phyloP scores from a whole-genome alignment of 202 grass and related monocot genomes.

The Panicum hallii region DNA sequence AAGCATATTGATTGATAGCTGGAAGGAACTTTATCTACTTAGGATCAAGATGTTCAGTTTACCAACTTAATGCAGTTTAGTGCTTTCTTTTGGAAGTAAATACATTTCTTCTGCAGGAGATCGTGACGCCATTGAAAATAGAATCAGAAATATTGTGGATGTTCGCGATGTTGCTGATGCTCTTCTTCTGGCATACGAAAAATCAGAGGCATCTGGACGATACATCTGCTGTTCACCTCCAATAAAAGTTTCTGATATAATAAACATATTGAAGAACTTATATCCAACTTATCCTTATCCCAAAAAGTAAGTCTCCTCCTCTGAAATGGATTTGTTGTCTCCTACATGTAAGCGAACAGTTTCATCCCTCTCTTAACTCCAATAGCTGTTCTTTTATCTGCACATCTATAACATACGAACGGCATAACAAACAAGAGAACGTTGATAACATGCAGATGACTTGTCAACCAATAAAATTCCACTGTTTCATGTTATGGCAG shows the following conservation, averaged over 20 bases:
- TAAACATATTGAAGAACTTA: slow-evolving; percentile 56
- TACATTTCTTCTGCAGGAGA: slow-evolving; percentile 47
- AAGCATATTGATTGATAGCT: not conserved
- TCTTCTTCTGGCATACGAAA: slow-evolving; percentile 69
- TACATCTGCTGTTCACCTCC: slow-evolving; percentile 55
- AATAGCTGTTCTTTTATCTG: not conserved
- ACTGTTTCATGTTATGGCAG: not conserved
- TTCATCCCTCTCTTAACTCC: not conserved
- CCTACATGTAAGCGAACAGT: not conserved
- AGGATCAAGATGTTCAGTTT: not conserved
- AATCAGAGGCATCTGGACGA: slow-evolving; percentile 58
- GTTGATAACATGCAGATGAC: not conserved
- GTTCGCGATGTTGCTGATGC: slow-evolving; percentile 73
- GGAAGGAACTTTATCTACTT: not conserved
- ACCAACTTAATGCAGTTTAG: not conserved
- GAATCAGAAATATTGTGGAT: slow-evolving; percentile 56
- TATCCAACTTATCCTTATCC: slow-evolving; percentile 70
- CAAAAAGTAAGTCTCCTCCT: slow-evolving; percentile 59
- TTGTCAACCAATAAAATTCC: not conserved
- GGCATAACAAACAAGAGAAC: not conserved
- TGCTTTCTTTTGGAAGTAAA: slow-evolving; percentile 9
- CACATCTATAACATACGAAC: not conserved
- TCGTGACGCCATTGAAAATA: slow-evolving; percentile 59
- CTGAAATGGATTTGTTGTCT: not conserved
- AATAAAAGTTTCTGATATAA: slow-evolving; percentile 55